Percentiles rank a stretch among this genome's conserved stretches.
phyloP scores from a whole-genome alignment of 441 rosid species.

The Adansonia madagascariensis region DNA sequence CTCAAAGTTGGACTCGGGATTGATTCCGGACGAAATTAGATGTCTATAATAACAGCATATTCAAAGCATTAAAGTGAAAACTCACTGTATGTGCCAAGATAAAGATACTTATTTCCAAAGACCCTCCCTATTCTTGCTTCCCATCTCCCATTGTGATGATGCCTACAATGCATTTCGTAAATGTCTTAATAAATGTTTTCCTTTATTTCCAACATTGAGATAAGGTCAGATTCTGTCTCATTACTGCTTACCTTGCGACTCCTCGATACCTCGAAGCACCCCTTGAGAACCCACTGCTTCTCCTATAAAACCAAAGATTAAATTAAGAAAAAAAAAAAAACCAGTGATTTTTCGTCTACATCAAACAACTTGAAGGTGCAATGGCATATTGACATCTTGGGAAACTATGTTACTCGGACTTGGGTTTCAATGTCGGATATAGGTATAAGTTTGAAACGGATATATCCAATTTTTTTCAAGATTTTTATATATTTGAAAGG shows the following conservation, averaged over 20 bases:
- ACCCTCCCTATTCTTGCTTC: constrained; percentile 77
- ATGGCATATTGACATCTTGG: not conserved
- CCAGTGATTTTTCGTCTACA: not conserved
- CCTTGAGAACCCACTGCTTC: constrained; percentile 75
- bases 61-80: not conserved
- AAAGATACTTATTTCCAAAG: constrained; percentile 74
- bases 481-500: not conserved
- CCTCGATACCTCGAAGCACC: constrained; percentile 71
- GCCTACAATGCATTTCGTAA: constrained; percentile 42
- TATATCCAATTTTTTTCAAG: no score
- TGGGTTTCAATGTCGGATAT: no score
- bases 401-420: no score
- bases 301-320: constrained; percentile 38
- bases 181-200: not conserved
- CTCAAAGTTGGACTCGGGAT: not conserved
- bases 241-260: constrained; percentile 55
- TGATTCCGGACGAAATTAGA: not conserved
- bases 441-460: no score
- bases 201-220: not conserved
- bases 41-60: not conserved
- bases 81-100: constrained; percentile 70
- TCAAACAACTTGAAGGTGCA: not conserved
- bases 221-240: not conserved
- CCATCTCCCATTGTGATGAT: constrained; percentile 82
- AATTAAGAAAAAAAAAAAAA: not conserved